phyloP scores from a whole-genome alignment of 352 stramenopile genomes.

The Phytopythium montanum region DNA sequence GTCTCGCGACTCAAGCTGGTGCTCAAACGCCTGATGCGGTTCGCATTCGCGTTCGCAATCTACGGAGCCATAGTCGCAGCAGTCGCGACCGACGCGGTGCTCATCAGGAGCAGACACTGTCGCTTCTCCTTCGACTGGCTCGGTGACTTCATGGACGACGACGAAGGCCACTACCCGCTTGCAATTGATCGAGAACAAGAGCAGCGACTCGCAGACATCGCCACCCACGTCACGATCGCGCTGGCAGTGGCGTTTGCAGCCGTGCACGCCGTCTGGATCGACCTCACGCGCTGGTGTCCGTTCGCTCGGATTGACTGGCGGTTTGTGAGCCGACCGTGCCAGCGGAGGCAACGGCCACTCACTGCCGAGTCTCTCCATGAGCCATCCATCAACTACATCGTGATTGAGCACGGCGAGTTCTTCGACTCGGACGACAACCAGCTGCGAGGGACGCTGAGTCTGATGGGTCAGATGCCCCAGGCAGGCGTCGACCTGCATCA shows the following conservation, averaged over 20 bases:
- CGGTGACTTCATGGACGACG: conserved; percentile 12
- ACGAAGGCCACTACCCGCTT: background rate
- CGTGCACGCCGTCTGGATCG: conserved; percentile 17
- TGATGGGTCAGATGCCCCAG: conserved; percentile 7
- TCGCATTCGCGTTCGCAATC: conserved; percentile 8
- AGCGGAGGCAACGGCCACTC: background rate
- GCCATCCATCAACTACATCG: conserved; percentile 20
- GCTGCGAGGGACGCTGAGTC: conserved; percentile 17
- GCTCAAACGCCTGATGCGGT: conserved; percentile 16
- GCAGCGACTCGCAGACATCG: conserved; percentile 1
- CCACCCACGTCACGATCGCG: conserved; percentile 5
- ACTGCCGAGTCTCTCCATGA: conserved; percentile 4
- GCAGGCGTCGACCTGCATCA: conserved; percentile 10
- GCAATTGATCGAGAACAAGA: conserved; percentile 5
- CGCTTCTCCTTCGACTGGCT: conserved; percentile 14
- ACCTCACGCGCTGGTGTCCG: conserved; percentile 22
- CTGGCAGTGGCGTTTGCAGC: conserved; percentile 13
- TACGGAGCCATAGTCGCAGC: conserved; percentile 16
- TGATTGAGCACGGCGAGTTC: conserved; percentile 18
- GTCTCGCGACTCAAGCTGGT: conserved; percentile 15
- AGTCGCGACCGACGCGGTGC: conserved; percentile 20
- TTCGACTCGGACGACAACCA: conserved; percentile 20
- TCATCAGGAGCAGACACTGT: conserved; percentile 7
- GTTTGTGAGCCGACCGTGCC: conserved; percentile 5
- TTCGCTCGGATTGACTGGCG: conserved; percentile 7